A percentile compares a stretch with the other conserved stretches of the same genome.
These are phyloP conservation scores for Thraustochytrium striatum DNA, from an alignment of 352 stramenopile species.

Conservation along the genomic window DNA sequence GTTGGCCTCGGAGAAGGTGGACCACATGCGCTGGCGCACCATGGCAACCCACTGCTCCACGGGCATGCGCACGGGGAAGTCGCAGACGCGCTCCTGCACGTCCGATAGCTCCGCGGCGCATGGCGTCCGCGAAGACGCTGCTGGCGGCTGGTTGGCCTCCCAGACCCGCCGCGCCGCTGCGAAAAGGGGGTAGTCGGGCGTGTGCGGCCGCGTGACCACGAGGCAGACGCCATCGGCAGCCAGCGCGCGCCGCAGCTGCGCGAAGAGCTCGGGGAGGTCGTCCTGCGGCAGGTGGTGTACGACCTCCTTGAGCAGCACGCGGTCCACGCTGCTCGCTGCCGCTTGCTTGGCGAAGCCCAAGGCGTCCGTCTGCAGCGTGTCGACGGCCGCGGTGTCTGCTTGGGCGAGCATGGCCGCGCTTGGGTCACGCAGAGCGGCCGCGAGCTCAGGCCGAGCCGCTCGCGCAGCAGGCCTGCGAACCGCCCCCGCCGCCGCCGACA, in stretches of 20 bases:
- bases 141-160: conserved; percentile 57
- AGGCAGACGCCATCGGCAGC: conserved; percentile 46
- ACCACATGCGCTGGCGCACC: conserved; percentile 60
- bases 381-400: neutral
- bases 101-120: conserved; percentile 55
- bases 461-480: conserved; percentile 53
- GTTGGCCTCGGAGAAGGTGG: conserved; percentile 58
- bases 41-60: conserved; percentile 57
- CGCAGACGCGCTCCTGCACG: conserved; percentile 48
- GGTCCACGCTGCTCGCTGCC: neutral
- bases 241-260: conserved; percentile 51
- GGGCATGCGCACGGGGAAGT: conserved; percentile 56
- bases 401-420: neutral
- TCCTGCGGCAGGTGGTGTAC: conserved; percentile 58
- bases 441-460: neutral
- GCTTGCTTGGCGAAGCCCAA: neutral
- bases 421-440: conserved; percentile 58
- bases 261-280: conserved; percentile 56
- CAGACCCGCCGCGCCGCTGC: conserved; percentile 57
- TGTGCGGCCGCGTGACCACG: conserved; percentile 59
- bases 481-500: conserved; percentile 61
- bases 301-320: conserved; percentile 61
- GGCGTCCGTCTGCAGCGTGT: neutral
- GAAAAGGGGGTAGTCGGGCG: conserved; percentile 64
- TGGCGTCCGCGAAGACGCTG: conserved; percentile 49